A percentile compares a stretch with the other conserved stretches of the same genome.
phyloP scores from a whole-genome alignment of 768 basidiomycete genomes.

The Lactarius pseudohatsudake region DNA sequence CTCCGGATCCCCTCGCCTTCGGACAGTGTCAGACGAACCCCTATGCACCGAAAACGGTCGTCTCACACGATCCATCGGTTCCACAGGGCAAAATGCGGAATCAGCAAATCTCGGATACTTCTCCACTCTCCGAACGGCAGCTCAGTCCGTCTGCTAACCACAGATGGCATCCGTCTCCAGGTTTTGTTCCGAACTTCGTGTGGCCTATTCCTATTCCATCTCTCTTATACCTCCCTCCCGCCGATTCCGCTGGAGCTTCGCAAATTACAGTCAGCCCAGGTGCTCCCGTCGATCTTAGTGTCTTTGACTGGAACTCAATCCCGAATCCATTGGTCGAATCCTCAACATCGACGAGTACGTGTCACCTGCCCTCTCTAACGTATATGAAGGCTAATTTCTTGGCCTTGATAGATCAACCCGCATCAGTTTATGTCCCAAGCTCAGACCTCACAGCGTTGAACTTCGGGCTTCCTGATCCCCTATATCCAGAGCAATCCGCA shows the following conservation, averaged over 20 bases:
- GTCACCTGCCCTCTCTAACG: background rate
- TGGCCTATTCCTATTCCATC: background rate
- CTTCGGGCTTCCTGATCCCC: background rate
- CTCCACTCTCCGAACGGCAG: too few species aligned
- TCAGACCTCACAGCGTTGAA: background rate
- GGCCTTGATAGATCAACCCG: background rate
- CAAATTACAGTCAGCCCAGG: background rate
- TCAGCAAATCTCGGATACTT: too few species aligned
- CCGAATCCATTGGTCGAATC: background rate
- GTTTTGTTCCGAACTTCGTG: background rate
- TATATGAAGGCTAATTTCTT: background rate
- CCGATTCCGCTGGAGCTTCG: background rate
- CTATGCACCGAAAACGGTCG: too few species aligned
- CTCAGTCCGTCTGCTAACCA: too few species aligned
- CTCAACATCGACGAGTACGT: background rate
- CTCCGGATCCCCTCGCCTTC: background rate
- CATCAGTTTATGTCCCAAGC: constrained; percentile 5
- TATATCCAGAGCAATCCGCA: background rate
- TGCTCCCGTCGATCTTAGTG: background rate
- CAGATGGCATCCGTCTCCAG: background rate
- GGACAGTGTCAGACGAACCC: too few species aligned
- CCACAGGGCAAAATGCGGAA: too few species aligned
- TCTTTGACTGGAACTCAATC: constrained; percentile 10
- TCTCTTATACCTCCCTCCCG: background rate
- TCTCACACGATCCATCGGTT: too few species aligned